Percentiles rank a stretch among this genome's conserved stretches.
phyloP scores from a whole-genome alignment of 2,329 filamentous ascomycete genomes.

The Pseudogymnoascus sp. region DNA sequence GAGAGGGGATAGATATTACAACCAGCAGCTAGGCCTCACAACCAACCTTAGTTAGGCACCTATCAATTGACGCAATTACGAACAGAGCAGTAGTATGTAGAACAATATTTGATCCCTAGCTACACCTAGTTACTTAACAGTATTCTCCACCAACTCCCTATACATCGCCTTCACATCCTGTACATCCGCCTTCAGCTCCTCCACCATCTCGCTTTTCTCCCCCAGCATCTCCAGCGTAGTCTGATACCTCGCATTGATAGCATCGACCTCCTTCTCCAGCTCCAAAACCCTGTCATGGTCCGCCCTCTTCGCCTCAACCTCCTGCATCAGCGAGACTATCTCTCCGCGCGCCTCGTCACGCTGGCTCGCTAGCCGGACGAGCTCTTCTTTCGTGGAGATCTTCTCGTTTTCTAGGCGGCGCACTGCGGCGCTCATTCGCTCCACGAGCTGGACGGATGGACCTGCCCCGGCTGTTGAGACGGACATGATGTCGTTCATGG shows the following conservation, averaged over 20 bases:
- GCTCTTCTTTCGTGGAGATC: constrained; percentile 78
- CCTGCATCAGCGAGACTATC: constrained; percentile 83
- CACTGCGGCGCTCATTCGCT: constrained; percentile 90
- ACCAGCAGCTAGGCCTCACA: not conserved
- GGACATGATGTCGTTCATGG: constrained; percentile 76
- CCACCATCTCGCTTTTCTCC: constrained; percentile 92
- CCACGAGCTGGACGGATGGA: constrained; percentile 88
- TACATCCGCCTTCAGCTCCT: constrained; percentile 83
- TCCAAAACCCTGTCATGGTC: constrained; percentile 51
- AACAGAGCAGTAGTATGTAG: not conserved
- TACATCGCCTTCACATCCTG: constrained; percentile 94
- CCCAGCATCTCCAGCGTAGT: constrained; percentile 90
- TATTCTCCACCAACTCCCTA: constrained; percentile 80
- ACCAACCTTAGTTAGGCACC: not conserved
- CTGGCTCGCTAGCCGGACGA: constrained; percentile 70
- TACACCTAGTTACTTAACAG: constrained; percentile 49
- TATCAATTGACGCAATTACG: constrained; percentile 12
- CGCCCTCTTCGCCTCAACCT: constrained; percentile 62
- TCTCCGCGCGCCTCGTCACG: constrained; percentile 86
- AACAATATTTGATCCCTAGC: constrained; percentile 1
- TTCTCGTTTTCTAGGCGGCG: constrained; percentile 87
- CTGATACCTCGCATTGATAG: constrained; percentile 71
- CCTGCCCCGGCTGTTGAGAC: constrained; percentile 85
- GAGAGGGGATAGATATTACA: constrained; percentile 63
- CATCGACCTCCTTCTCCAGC: constrained; percentile 59